Evolutionary conservation across 2,329 filamentous ascomycete species (phyloP), one percentile per base, ranked within the genome.

Genomic region (Penicillium sp.): DNA sequence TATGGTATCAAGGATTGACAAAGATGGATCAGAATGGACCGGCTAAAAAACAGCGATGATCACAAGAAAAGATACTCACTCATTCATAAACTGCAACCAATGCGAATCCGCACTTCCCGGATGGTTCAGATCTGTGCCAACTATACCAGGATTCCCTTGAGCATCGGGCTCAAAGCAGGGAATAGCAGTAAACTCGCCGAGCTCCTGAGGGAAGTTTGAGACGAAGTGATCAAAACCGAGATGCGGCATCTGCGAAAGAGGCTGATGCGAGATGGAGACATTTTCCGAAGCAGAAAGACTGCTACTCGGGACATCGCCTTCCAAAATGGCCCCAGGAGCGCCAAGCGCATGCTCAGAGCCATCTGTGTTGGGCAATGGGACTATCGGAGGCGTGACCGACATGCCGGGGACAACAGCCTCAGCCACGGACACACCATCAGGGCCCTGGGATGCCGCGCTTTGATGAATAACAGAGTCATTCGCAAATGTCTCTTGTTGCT

Each of bases 141-240:
- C 46, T 39, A 57, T 39, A 3, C 43, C 47, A 28, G 52, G 26
- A 23, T 55, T 50, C 7, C 44, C 42, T 41, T 67, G 64, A 1
- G 47, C 32, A 46, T 69, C 67, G 2, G 60, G 49, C 40, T 70
- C 67, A 44, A 70, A 70, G 42, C 64, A 68, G 3, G 67, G 67
- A 51, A 70, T 69, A 1, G 67, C 67, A 13, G 63, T 68, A 20
- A 70, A 70, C 37, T 70, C 67, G 36, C 63, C 67, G 36, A 70
- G 43, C 41, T 70, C 67, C 46, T 69, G 67, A 2, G 67, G 67
- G 24, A 70, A 67, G 32, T 69, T 70, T 7, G 67, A 68, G 3
- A 69, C 65, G 23, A 69, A 70, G 27, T 68, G 65, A 43, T 70
- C 67, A 39, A 68, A 64, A 1, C 64, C 67, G 22, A 69, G 65